These are phyloP conservation scores for Saturnispora serradocipensis DNA, from an alignment of 805 yeast genomes.

Conservation along the genomic window DNA sequence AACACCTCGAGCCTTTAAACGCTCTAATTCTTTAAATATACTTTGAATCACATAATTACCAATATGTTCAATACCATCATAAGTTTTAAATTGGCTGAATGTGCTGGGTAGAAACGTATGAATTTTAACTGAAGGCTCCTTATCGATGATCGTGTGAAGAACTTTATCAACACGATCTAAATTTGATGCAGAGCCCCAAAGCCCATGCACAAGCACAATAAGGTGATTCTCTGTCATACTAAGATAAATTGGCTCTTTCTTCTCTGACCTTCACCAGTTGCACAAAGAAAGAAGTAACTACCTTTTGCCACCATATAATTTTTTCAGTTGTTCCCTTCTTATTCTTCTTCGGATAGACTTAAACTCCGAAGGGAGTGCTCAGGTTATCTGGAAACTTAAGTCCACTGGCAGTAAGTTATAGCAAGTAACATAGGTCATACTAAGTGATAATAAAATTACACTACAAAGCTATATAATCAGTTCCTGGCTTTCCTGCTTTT, in stretches of 20 bases:
- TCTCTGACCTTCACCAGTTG: neutral
- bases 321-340: neutral
- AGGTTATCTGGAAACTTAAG: neutral
- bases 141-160: conserved; percentile 30
- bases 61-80: conserved; percentile 73
- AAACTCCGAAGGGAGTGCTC: conserved; percentile 1
- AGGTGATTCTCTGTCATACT: conserved; percentile 35
- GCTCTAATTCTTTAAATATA: conserved; percentile 37
- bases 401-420: too few species aligned
- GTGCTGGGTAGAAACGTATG: conserved; percentile 44
- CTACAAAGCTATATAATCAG: neutral
- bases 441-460: too few species aligned
- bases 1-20: conserved; percentile 20
- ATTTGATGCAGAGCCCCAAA: conserved; percentile 63
- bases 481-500: conserved; percentile 18
- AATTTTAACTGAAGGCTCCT: conserved; percentile 15
- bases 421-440: too few species aligned
- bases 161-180: conserved; percentile 38
- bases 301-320: neutral
- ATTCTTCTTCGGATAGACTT: neutral
- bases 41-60: conserved; percentile 67
- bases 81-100: conserved; percentile 65
- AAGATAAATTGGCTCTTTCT: neutral
- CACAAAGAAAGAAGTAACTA: neutral
- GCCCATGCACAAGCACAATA: conserved; percentile 69